These are phyloP conservation scores for Saccharomycopsis guyanensis DNA, from an alignment of 805 yeast species.

Conservation along the genomic window DNA sequence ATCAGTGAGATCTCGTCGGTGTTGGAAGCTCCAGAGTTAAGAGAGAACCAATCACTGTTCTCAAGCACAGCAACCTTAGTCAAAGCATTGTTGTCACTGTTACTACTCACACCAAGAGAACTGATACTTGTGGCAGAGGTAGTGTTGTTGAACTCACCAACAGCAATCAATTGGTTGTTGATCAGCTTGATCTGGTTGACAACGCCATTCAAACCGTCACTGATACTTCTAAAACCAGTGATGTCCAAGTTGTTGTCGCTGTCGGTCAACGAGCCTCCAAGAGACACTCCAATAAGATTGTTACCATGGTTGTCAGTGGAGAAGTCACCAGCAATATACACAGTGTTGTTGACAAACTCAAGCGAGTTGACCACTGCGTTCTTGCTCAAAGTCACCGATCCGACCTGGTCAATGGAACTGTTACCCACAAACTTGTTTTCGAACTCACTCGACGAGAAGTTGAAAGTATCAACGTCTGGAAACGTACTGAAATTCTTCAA, in stretches of 20 bases:
- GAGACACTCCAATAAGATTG: conserved; percentile 28
- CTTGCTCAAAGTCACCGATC: conserved; percentile 28
- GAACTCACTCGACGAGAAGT: conserved; percentile 22
- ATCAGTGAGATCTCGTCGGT: conserved; percentile 22
- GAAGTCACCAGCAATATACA: conserved; percentile 46
- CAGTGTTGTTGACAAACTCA: conserved; percentile 31
- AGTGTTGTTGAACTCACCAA: conserved; percentile 40
- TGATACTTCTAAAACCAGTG: conserved; percentile 17
- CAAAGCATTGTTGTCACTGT: conserved; percentile 27
- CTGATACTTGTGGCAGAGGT: conserved; percentile 25
- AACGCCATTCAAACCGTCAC: conserved; percentile 35
- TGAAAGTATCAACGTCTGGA: conserved; percentile 30
- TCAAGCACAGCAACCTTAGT: conserved; percentile 33
- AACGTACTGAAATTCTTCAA: conserved; percentile 58
- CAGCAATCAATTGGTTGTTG: conserved; percentile 33
- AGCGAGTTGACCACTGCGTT: conserved; percentile 30
- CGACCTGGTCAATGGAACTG: conserved; percentile 37
- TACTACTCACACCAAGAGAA: conserved; percentile 26
- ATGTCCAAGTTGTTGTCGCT: conserved; percentile 16
- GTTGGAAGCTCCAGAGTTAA: conserved; percentile 10
- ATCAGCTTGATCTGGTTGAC: conserved; percentile 30
- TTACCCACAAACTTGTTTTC: conserved; percentile 34
- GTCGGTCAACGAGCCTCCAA: conserved; percentile 6
- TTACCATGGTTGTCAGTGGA: conserved; percentile 30
- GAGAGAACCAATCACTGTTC: conserved; percentile 33